Conservation (phyloP, 2,329 filamentous ascomycete species). For the Stagonosporopsis chrysanthemi region DNA sequence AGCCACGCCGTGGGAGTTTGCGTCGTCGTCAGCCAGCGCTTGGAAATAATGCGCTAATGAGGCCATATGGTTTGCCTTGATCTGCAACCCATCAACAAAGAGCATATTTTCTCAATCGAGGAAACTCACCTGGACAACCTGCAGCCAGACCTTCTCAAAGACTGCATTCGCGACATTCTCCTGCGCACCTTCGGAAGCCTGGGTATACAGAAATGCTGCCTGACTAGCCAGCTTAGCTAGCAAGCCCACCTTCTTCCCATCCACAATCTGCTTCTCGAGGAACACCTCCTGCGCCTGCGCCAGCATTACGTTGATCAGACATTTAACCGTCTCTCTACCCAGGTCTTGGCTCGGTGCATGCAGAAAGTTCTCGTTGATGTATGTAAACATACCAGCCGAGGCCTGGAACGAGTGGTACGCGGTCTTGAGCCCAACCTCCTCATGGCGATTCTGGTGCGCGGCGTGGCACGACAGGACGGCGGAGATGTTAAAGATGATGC, state of each 20-base stretch:
- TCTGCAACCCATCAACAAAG: conserved; percentile 46
- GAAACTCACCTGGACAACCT: conserved; percentile 74
- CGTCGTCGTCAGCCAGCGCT: conserved; percentile 87
- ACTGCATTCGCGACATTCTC: conserved; percentile 90
- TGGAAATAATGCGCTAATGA: conserved; percentile 95
- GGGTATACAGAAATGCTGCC: conserved; percentile 83
- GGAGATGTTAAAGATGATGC: conserved; percentile 99
- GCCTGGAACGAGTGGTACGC: conserved; percentile 99
- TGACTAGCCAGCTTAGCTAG: conserved; percentile 94
- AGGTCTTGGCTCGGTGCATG: conserved; percentile 97
- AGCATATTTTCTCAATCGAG: not conserved
- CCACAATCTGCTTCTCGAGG: conserved; percentile 91
- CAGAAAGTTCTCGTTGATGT: conserved; percentile 99
- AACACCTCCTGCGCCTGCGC: conserved; percentile 98
- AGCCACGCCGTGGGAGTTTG: conserved; percentile 83
- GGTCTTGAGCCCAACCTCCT: conserved; percentile 92
- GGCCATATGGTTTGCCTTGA: conserved; percentile 82
- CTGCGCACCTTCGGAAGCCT: conserved; percentile 88
- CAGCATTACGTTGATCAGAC: conserved; percentile 88
- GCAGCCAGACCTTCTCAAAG: conserved; percentile 93
- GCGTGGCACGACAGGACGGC: conserved; percentile 96
- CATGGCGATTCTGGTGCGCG: conserved; percentile 87
- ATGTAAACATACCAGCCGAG: conserved; percentile 98
- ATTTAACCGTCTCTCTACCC: conserved; percentile 94
- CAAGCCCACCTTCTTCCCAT: conserved; percentile 90